Conservation (phyloP, 306 rosid species). For the Quercus ilex region DNA sequence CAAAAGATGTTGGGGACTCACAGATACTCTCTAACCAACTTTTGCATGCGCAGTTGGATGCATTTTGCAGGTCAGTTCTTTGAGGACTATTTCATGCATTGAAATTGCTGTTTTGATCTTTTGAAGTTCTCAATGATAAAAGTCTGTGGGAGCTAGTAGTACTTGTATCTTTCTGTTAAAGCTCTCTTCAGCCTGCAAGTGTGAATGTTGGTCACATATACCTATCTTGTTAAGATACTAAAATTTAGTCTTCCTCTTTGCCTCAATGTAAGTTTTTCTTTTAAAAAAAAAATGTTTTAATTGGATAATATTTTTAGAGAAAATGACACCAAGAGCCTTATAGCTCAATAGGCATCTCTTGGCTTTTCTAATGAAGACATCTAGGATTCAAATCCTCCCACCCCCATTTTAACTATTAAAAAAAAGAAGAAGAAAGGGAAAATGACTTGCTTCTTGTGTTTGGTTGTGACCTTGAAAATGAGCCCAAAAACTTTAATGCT, state of each 20-base stretch:
- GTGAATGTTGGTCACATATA: neutral
- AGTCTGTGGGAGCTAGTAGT: neutral
- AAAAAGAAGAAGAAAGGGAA: too few species aligned
- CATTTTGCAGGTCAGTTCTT: slow-evolving; percentile 67
- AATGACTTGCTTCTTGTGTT: too few species aligned
- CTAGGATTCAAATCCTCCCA: too few species aligned
- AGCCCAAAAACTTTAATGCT: too few species aligned
- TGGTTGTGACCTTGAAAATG: too few species aligned
- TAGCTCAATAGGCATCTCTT: too few species aligned
- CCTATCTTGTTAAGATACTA: neutral
- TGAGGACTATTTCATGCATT: neutral
- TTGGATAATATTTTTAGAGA: too few species aligned
- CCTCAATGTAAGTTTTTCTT: neutral
- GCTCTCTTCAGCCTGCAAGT: neutral
- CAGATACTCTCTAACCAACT: slow-evolving; percentile 69
- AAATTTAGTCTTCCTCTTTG: neutral
- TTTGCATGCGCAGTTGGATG: slow-evolving; percentile 86
- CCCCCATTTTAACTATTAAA: too few species aligned
- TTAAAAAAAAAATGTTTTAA: too few species aligned
- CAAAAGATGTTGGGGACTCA: slow-evolving; percentile 66
- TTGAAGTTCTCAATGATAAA: neutral
- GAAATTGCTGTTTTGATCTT: neutral
- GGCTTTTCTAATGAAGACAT: too few species aligned
- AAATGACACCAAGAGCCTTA: too few species aligned
- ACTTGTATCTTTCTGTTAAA: neutral